Evolutionary conservation across 495 filamentous ascomycete species (phyloP), one percentile per base, ranked within the genome.

Genomic region (Daldinia decipiens): DNA sequence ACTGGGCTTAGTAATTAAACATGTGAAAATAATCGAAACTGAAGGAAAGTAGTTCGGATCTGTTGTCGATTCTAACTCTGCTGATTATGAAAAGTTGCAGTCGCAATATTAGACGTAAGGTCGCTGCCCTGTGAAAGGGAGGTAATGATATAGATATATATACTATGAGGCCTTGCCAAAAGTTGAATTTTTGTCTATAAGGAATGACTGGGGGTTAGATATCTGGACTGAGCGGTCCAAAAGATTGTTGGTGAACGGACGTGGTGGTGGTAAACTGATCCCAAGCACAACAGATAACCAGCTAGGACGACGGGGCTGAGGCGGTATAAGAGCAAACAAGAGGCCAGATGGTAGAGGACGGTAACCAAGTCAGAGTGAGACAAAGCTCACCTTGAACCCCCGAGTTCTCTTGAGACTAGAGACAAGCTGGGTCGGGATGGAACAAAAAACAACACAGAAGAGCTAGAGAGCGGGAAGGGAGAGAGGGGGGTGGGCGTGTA

Each of bases 191-290:
- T 34, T 34, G 58, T 63, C 68, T 66, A 60, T 72, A 83, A 84
- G 70, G 82, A 84, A 77, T 52, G 81, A 84, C 82, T 83, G 74
- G 67, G 67, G 79, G 78, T 80, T 61, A 79, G 80, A 72, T 68
- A 60, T 57, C 68, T 60, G 61, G 68, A 74, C 61, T 52, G 53
- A 73, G 51, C 53, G 31, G 57, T 51, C 66, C 60, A 62, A 69
- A 43, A 53, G 58, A 62, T 72, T 72, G 54, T 65, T 55, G 63
- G 65, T 62, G 73, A 74, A 79, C 64, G 75, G 71, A 71, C 63
- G 73, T 74, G 67, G 63, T 71, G 60, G 73, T 73, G 75, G 66
- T 69, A 57, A 69, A 34, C 34, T 62, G 38, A 59, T 67, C 55
- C 67, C 64, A 70, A 73, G 51, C 62, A 71, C 56, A 60, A 69